phyloP scores from a whole-genome alignment of 106 monocot species.

The Dendrobium catenatum region DNA sequence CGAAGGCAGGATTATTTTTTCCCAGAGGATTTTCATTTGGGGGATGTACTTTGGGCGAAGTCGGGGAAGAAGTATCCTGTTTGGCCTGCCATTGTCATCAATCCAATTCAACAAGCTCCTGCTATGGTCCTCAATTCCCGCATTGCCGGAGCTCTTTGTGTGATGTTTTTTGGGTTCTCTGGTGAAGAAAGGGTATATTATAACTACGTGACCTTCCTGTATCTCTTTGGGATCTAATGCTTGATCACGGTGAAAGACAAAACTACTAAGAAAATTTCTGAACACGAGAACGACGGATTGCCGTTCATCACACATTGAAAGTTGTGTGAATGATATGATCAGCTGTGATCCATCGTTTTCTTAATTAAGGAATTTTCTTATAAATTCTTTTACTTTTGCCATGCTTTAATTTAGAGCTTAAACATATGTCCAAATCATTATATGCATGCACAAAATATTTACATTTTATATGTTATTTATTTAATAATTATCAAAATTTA shows the following conservation, averaged over 20 bases:
- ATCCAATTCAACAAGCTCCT: constrained; percentile 61
- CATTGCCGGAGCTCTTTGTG: constrained; percentile 65
- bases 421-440: neutral
- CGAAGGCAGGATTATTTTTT: constrained; percentile 32
- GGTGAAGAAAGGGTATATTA: constrained; percentile 60
- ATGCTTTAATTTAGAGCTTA: neutral
- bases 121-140: constrained; percentile 56
- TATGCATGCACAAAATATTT: neutral
- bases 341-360: neutral
- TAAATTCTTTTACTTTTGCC: neutral
- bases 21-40: constrained; percentile 60
- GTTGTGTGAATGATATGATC: neutral
- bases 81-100: constrained; percentile 94
- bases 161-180: constrained; percentile 88
- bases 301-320: neutral
- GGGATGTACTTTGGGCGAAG: constrained; percentile 90
- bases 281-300: neutral
- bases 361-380: neutral
- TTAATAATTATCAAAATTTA: neutral
- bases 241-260: neutral
- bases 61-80: constrained; percentile 60
- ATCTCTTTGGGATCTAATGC: neutral
- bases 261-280: neutral
- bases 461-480: neutral
- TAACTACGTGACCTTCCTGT: neutral